A percentile compares a stretch with the other conserved stretches of the same genome.
These are phyloP conservation scores for Medicago truncatula DNA, from an alignment of 306 rosid species.

Conservation along the genomic window MtrunA17r5.0-ANR NC_053049.1:46267501-46268000, in stretches of 20 bases:
- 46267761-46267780: no score
- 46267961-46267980: slow-evolving; percentile 9
- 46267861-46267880: background rate
- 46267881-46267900: background rate
- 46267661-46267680: background rate
- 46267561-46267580: slow-evolving; percentile 1
- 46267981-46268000: background rate
- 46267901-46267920: slow-evolving; percentile 23
- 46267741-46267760: no score
- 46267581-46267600: background rate
- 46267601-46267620: background rate
- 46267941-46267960: background rate
- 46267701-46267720: no score
- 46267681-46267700: no score
- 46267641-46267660: background rate
- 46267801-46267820: no score
- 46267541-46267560: background rate
- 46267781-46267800: no score
- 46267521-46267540: background rate
- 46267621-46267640: background rate
- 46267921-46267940: slow-evolving; percentile 1
- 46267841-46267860: no score
- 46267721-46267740: no score
- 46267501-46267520: slow-evolving; percentile 1
- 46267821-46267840: no score